Percentiles rank a stretch among this genome's conserved stretches.
Conservation (phyloP, 202 grass and related monocot genomes). For the Tripidium arundinaceum region DNA sequence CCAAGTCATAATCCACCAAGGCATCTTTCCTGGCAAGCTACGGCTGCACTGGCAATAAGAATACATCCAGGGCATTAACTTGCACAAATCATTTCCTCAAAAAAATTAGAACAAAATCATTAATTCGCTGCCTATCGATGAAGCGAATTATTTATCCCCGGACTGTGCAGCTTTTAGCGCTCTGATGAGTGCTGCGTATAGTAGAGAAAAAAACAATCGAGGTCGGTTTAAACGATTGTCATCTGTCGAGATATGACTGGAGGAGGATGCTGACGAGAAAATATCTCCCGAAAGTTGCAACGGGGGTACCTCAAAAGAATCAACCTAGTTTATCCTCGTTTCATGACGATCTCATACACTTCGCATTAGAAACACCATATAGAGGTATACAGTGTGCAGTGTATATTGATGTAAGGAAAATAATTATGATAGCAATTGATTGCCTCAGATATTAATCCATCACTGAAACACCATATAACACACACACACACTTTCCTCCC, state of each 20-base stretch:
- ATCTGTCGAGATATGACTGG: neutral
- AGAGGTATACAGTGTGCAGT: too few species aligned
- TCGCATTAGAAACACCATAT: neutral
- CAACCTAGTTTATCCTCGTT: neutral
- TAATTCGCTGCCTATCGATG: constrained; percentile 1
- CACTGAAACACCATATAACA: too few species aligned
- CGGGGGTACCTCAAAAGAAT: neutral
- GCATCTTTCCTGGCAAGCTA: constrained; percentile 26
- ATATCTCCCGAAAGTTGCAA: constrained; percentile 1
- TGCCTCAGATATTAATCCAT: neutral
- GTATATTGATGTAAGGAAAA: too few species aligned
- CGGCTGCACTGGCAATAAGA: constrained; percentile 15
- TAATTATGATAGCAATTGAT: neutral
- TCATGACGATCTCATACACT: neutral
- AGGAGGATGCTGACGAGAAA: neutral
- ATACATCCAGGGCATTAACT: constrained; percentile 3
- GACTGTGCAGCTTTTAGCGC: constrained; percentile 13
- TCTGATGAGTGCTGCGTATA: neutral
- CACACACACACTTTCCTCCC: too few species aligned
- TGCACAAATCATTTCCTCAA: neutral
- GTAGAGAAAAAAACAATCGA: neutral
- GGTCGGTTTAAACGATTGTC: neutral
- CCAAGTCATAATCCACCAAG: constrained; percentile 41
- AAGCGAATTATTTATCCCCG: neutral
- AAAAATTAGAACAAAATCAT: neutral